Conservation (phyloP, 1,284 basidiomycete species). For the Ustilago bromivora region DNA sequence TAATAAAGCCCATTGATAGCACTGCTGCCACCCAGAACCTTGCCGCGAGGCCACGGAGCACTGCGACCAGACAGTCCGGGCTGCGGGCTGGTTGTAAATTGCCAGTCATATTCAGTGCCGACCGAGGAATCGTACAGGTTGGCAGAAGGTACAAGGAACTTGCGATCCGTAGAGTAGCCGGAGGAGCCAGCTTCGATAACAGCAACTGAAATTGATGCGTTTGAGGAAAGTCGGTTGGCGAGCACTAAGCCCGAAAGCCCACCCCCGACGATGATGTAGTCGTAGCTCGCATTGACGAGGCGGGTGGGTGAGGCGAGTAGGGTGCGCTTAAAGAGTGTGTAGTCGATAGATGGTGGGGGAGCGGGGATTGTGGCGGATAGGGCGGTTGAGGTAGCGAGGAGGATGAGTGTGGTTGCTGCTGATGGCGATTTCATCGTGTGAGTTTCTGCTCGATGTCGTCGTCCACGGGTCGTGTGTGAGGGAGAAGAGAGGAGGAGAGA, state of each 20-base stretch:
- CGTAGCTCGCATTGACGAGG: slow-evolving; percentile 63
- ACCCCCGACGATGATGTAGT: slow-evolving; percentile 66
- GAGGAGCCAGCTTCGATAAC: slow-evolving; percentile 73
- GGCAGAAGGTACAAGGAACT: slow-evolving; percentile 43
- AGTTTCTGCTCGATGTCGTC: not conserved
- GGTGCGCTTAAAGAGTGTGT: slow-evolving; percentile 28
- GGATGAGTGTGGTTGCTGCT: not conserved
- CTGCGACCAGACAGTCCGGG: slow-evolving; percentile 19
- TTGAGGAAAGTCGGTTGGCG: slow-evolving; percentile 58
- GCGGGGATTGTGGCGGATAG: not conserved
- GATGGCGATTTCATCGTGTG: slow-evolving; percentile 11
- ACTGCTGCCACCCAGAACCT: slow-evolving; percentile 60
- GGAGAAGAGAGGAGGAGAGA: too few relatives aligned
- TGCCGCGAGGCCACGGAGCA: slow-evolving; percentile 34
- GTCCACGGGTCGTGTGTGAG: too few relatives aligned
- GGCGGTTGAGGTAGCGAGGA: not conserved
- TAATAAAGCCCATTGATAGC: slow-evolving; percentile 66
- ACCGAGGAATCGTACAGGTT: slow-evolving; percentile 60
- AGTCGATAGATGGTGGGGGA: slow-evolving; percentile 20
- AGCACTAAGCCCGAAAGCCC: slow-evolving; percentile 75
- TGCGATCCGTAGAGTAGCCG: slow-evolving; percentile 39
- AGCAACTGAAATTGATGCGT: slow-evolving; percentile 57
- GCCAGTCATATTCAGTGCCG: slow-evolving; percentile 56
- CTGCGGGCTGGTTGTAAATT: slow-evolving; percentile 52
- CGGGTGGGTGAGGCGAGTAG: slow-evolving; percentile 30